Percentiles rank a stretch among this genome's conserved stretches.
Evolutionary conservation across 169 alveolate genomes (phyloP).

Genomic region (Perkinsus olseni): DNA sequence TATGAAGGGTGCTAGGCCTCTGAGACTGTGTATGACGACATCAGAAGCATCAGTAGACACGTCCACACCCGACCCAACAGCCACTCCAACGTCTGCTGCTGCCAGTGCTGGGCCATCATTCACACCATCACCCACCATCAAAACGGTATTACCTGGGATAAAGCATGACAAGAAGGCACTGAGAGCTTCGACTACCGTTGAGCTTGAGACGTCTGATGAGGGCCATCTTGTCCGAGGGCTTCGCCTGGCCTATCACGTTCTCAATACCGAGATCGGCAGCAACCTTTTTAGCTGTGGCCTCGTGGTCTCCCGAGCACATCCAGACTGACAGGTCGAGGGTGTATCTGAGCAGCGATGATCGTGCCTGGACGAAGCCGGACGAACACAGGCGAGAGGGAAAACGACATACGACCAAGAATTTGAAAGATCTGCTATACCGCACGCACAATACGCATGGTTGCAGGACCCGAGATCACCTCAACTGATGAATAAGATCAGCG

Average conservation of each 20-base stretch:
- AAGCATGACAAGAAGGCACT: background rate
- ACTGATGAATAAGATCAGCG: background rate
- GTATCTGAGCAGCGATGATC: background rate
- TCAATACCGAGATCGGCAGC: background rate
- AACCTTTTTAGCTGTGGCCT: background rate
- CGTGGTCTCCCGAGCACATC: background rate
- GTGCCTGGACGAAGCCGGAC: no score
- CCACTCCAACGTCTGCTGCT: slow-evolving; percentile 37
- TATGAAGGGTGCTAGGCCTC: background rate
- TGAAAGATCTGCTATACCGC: no score
- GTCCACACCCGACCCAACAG: slow-evolving; percentile 31
- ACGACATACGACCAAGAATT: no score
- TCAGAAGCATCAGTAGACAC: slow-evolving; percentile 25
- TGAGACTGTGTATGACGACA: slow-evolving; percentile 15
- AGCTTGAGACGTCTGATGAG: background rate
- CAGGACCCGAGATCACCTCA: background rate
- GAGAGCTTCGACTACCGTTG: background rate
- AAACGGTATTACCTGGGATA: background rate
- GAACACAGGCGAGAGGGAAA: no score
- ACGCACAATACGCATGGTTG: background rate
- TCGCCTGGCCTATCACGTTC: background rate
- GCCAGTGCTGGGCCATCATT: slow-evolving; percentile 38
- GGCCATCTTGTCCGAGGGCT: background rate
- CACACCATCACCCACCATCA: slow-evolving; percentile 40
- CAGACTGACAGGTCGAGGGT: background rate